Evolutionary conservation across 768 basidiomycete species (phyloP).

Genomic region (Mycena vulgaris): DNA sequence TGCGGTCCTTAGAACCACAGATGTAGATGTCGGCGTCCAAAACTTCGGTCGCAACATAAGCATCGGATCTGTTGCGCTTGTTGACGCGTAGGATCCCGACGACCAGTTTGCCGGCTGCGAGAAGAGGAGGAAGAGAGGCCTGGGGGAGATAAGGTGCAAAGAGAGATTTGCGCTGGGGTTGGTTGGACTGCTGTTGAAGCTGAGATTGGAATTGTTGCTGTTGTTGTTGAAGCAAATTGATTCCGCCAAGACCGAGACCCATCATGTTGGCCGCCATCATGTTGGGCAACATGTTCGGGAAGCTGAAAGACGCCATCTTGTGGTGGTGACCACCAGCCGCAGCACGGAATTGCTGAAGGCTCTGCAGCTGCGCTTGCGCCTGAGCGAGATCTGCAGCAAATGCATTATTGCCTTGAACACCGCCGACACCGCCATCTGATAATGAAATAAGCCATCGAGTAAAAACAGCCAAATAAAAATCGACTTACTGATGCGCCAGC

Average conservation of each 20-base stretch:
- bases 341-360: conserved; percentile 96
- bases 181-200: conserved; percentile 91
- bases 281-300: conserved; percentile 98
- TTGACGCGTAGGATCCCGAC: conserved; percentile 98
- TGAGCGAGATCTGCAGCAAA: conserved; percentile 92
- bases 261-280: conserved; percentile 98
- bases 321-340: conserved; percentile 95
- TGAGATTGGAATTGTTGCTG: conserved; percentile 97
- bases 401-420: conserved; percentile 71
- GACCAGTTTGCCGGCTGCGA: conserved; percentile 97
- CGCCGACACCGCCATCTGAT: conserved; percentile 83
- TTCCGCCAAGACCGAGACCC: conserved; percentile 87
- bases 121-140: conserved; percentile 95
- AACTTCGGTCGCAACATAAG: conserved; percentile 98
- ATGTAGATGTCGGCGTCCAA: conserved; percentile 99
- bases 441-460: conserved; percentile 33
- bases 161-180: conserved; percentile 97
- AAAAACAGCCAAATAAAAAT: conserved; percentile 7
- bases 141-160: conserved; percentile 99
- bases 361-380: conserved; percentile 96
- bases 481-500: conserved; percentile 87
- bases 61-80: conserved; percentile 98
- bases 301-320: conserved; percentile 98
- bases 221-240: conserved; percentile 92
- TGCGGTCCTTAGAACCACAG: conserved; percentile 98